A percentile compares a stretch with the other conserved stretches of the same genome.
phyloP scores from a whole-genome alignment of 371 early-diverging fungal species.

The Blastocladiella emersonii region DNA sequence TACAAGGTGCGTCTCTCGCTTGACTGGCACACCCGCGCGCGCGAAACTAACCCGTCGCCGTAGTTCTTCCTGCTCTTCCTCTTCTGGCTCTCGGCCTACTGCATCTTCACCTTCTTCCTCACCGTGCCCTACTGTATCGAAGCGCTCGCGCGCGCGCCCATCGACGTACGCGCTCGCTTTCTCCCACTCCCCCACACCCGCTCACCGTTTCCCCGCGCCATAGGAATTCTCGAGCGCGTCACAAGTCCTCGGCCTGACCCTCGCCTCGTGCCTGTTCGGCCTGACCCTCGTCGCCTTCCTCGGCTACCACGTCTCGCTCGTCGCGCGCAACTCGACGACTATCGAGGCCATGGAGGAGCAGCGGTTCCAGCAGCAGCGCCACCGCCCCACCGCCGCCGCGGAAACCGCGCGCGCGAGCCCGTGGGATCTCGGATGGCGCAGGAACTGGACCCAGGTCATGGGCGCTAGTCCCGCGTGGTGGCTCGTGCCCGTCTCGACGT shows the following conservation, averaged over 20 bases:
- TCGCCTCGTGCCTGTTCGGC: constrained; percentile 9
- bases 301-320: background rate
- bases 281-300: constrained; percentile 7
- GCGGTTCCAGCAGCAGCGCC: constrained; percentile 8
- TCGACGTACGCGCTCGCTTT: constrained; percentile 8
- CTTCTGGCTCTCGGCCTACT: background rate
- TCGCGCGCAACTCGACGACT: constrained; percentile 1
- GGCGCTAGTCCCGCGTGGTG: constrained; percentile 12
- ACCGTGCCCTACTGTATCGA: background rate
- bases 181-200: too few relatives aligned
- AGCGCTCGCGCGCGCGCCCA: constrained; percentile 14
- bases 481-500: constrained; percentile 15
- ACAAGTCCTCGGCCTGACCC: background rate
- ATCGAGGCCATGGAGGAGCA: constrained; percentile 15
- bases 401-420: constrained; percentile 10
- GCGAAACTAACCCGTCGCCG: background rate
- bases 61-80: background rate
- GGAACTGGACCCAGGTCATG: constrained; percentile 18
- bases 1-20: constrained; percentile 32
- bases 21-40: constrained; percentile 16
- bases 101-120: background rate
- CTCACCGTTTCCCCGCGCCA: too few relatives aligned
- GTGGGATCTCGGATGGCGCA: constrained; percentile 17
- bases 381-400: background rate
- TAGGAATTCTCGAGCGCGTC: constrained; percentile 10